Base-by-base conservation (phyloP, 78 protist genomes). In the Guillardia theta region DNA sequence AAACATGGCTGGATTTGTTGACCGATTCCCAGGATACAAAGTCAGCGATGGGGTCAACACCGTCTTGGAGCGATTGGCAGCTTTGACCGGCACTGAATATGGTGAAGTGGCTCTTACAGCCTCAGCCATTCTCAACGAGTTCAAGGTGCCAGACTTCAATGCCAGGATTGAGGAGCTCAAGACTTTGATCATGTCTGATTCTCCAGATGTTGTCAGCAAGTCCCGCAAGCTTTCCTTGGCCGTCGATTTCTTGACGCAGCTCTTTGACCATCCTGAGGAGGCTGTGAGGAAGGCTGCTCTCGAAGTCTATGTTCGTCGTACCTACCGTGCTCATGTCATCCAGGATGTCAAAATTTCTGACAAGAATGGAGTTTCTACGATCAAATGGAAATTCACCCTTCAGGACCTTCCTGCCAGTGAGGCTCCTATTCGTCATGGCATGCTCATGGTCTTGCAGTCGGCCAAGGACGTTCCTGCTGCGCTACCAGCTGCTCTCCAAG, bases 231-330 rank as follows among this genome's bases (percentile, higher is more conserved):
- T 78, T 4, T 37, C 90, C 1, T 10, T 43, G 50, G 18, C 76
- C 83, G 83, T 44, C 76, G 83, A 64, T 88, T 43, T 92, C 24
- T 93, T 95, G 30, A 24, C 46, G 22, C 47, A 83, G 46, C 92
- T 95, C 80, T 95, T 96, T 94, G 1, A 2, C 36, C 92, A 93
- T 88, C 12, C 6, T 30, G 90, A 93, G 44, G 44, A 0, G 3
- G 62, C n/a, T 41, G 70, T 94, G 10, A 64, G n/a, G 24, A 48
- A 19, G 24, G 95, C 95, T 9, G 96, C 97, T 8, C 80, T 88
- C 44, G 95, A 96, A 77, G 97, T 92, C 47, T 96, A 96, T 53
- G 95, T 93, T 12, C 95, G 95, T 48, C 95, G 97, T 77, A 8
- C 88, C 24, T 96, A 96, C 88, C 77, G 88, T 36, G 93, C 96